Evolutionary conservation across 495 filamentous ascomycete species (phyloP), one percentile per base, ranked within the genome.

Genomic region (Penicillium coffeae): DNA sequence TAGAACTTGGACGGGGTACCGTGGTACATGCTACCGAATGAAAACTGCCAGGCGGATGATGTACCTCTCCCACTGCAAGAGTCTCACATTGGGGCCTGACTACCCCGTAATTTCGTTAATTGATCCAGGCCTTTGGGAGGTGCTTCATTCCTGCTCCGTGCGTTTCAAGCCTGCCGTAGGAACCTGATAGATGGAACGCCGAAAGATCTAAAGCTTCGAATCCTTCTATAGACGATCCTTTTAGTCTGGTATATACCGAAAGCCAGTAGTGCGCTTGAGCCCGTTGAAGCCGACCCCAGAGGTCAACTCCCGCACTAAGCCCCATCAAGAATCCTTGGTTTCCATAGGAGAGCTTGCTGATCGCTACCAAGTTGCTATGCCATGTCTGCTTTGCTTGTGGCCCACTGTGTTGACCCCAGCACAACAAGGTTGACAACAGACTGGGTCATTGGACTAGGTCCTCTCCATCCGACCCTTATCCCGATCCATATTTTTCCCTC

Each of bases 281-380:
- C 27, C 21, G 30, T 38, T n/a, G 22, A 30, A 4, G 25, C 5
- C 5, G 51, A 37, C 32, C 45, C 45, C 45, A 45, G 45, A 45
- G 45, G 47, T 47, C 39, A 33, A 42, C 51, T 48, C 27, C 33
- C 27, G 44, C 22, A 52, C 43, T 47, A 36, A 20, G 18, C 50
- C 50, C 16, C 43, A 38, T 40, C 34, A 39, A 34, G 45, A 13
- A 53, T 44, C 39, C 18, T 40, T 34, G 15, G 35, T 30, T 20
- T 51, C 42, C 42, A 45, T 48, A 41, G 45, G 48, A 48, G 25
- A 30, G 25, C 25, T 30, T 45, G 45, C 50, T 53, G 44, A 53
- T 53, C 44, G 15, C 39, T 52, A 12, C 42, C 50, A 13, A 36
- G 42, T 14, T 13, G 22, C n/a, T n/a, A n/a, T n/a, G n/a, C n/a